phyloP scores from a whole-genome alignment of 2,329 filamentous ascomycete species.

The Fusarium nygamai region DNA sequence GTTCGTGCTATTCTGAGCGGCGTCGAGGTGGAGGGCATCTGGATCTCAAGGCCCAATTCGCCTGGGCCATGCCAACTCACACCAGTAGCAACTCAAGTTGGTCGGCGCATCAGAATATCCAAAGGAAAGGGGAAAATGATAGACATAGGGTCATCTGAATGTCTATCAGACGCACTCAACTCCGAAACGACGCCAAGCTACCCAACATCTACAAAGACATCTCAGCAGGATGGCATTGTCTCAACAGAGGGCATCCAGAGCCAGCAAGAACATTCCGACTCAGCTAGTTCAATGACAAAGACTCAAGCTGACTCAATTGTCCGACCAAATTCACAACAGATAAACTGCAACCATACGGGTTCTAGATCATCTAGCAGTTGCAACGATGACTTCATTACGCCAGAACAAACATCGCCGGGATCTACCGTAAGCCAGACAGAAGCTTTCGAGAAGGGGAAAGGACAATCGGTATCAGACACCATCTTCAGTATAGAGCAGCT shows the following conservation, averaged over 20 bases:
- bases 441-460: neutral
- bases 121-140: slow-evolving; percentile 38
- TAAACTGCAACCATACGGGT: slow-evolving; percentile 1
- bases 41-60: slow-evolving; percentile 68
- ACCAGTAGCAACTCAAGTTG: slow-evolving; percentile 41
- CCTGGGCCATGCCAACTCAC: slow-evolving; percentile 43
- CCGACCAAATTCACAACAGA: neutral
- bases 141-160: slow-evolving; percentile 6
- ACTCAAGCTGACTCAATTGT: neutral
- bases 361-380: slow-evolving; percentile 2
- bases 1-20: slow-evolving; percentile 86
- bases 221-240: slow-evolving; percentile 9
- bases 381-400: slow-evolving; percentile 19
- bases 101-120: slow-evolving; percentile 8
- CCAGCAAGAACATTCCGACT: neutral
- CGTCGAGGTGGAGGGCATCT: slow-evolving; percentile 85
- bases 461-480: neutral
- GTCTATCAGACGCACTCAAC: neutral
- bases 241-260: neutral
- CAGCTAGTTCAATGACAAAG: neutral
- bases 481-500: neutral
- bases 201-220: neutral
- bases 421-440: slow-evolving; percentile 6
- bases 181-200: neutral
- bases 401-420: slow-evolving; percentile 6